These are phyloP conservation scores for Phytophthora kernoviae DNA, from an alignment of 352 stramenopile genomes.

Conservation along the genomic window DNA sequence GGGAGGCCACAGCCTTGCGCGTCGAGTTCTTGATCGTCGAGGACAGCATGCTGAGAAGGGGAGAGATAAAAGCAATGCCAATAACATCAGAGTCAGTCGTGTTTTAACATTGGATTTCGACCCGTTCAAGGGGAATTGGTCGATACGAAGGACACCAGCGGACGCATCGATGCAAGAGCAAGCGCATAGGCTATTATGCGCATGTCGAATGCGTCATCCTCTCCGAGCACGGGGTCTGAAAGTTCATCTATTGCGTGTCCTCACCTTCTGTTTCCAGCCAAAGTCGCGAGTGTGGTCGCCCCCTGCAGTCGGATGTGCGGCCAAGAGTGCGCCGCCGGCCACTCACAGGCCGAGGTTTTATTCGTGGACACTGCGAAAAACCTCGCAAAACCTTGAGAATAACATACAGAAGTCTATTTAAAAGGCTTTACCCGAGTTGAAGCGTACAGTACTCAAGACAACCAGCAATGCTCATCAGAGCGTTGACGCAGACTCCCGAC, in stretches of 20 bases:
- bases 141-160: too few relatives aligned
- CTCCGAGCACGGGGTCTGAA: neutral
- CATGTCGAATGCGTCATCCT: neutral
- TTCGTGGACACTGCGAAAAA: too few relatives aligned
- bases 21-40: slow-evolving; percentile 74
- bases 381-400: too few relatives aligned
- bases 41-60: slow-evolving; percentile 63
- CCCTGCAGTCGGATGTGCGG: slow-evolving; percentile 21
- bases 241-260: slow-evolving; percentile 6
- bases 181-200: neutral
- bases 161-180: neutral
- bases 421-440: too few relatives aligned
- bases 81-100: slow-evolving; percentile 3
- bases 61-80: slow-evolving; percentile 8
- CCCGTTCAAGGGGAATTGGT: too few relatives aligned
- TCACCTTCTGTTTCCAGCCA: slow-evolving; percentile 35
- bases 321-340: slow-evolving; percentile 6
- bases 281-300: slow-evolving; percentile 32
- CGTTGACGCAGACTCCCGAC: too few relatives aligned
- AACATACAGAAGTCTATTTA: too few relatives aligned
- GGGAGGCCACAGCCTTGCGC: slow-evolving; percentile 46
- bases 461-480: too few relatives aligned
- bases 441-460: too few relatives aligned
- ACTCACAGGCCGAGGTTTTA: neutral
- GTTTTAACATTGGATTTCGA: neutral